Conservation (phyloP, 345 rosid genomes). For the Pelargonium nanum region DNA sequence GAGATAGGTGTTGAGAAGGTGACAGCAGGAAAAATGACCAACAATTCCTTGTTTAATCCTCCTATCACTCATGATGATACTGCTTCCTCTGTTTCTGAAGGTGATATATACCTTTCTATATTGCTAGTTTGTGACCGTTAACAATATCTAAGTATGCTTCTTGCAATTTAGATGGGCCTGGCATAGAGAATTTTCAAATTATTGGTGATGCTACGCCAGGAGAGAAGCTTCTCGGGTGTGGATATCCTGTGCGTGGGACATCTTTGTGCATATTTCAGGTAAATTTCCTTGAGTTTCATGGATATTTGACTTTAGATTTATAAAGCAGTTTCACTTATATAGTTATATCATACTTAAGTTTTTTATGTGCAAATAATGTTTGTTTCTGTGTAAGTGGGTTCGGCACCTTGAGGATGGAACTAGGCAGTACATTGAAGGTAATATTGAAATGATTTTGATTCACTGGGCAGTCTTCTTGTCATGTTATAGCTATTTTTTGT, state of each 20-base stretch:
- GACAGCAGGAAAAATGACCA: slow-evolving; percentile 15
- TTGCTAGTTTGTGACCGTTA: slow-evolving; percentile 7
- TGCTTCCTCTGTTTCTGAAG: slow-evolving; percentile 32
- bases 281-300: slow-evolving; percentile 8
- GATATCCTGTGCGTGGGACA: slow-evolving; percentile 81
- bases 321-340: neutral
- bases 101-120: slow-evolving; percentile 20
- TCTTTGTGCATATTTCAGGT: slow-evolving; percentile 98
- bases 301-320: neutral
- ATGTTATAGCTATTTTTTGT: neutral
- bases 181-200: slow-evolving; percentile 84
- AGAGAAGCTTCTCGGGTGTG: slow-evolving; percentile 86
- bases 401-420: slow-evolving; percentile 96
- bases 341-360: neutral
- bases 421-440: slow-evolving; percentile 87
- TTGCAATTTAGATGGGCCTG: slow-evolving; percentile 60
- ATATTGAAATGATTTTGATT: slow-evolving; percentile 10
- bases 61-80: slow-evolving; percentile 18
- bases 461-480: neutral
- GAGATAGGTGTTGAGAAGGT: slow-evolving; percentile 11
- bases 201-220: slow-evolving; percentile 86
- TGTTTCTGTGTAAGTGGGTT: slow-evolving; percentile 52
- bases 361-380: neutral
- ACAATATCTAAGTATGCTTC: slow-evolving; percentile 18
- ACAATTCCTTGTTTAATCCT: slow-evolving; percentile 19